These are phyloP conservation scores for Spizellomyces sp. DNA, from an alignment of 192 early-diverging fungal species.

Conservation along the genomic window DNA sequence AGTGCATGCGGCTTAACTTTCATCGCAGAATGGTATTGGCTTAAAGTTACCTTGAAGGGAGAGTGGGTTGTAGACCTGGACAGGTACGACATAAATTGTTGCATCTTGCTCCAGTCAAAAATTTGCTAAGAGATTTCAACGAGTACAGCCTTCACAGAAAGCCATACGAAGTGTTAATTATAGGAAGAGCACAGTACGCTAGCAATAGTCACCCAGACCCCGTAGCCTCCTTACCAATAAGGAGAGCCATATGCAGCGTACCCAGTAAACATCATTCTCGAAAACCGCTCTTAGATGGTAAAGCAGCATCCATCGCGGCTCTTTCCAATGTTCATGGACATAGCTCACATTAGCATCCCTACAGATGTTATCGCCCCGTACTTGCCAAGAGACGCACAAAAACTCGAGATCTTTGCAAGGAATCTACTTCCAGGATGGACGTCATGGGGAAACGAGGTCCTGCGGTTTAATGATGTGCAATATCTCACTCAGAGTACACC, in stretches of 20 bases:
- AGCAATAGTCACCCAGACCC: background rate
- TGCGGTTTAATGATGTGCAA: conserved; percentile 55
- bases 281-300: conserved; percentile 63
- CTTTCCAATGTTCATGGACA: background rate
- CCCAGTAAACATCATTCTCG: conserved; percentile 60
- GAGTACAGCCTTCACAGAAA: conserved; percentile 47
- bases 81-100: conserved; percentile 31
- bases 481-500: conserved; percentile 9
- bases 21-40: conserved; percentile 66
- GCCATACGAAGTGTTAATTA: conserved; percentile 62
- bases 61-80: conserved; percentile 38
- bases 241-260: conserved; percentile 52
- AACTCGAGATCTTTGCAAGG: conserved; percentile 71
- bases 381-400: conserved; percentile 23
- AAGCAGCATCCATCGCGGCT: background rate
- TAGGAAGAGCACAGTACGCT: background rate
- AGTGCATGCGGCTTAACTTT: conserved; percentile 59
- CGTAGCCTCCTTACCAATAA: conserved; percentile 15
- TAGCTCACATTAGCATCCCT: background rate
- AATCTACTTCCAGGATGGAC: conserved; percentile 57
- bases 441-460: conserved; percentile 72
- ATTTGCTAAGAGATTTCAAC: too few species aligned
- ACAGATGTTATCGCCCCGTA: conserved; percentile 8
- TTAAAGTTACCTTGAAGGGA: conserved; percentile 58
- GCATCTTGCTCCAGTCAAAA: conserved; percentile 30